phyloP scores from a whole-genome alignment of 73 alveolate species.

The Blepharisma stoltei region DNA sequence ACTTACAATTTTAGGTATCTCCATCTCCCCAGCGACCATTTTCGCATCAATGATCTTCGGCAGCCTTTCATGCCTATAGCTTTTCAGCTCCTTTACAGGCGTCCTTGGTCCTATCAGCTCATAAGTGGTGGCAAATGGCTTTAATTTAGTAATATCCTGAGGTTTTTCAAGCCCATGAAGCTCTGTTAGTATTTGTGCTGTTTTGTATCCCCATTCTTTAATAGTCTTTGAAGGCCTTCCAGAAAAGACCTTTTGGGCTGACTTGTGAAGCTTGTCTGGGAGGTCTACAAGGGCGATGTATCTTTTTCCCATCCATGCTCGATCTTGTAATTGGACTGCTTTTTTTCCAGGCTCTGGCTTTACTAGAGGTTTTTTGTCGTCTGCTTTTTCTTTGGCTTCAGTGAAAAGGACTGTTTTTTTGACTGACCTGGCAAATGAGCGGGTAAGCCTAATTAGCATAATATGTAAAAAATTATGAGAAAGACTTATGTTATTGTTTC shows the following conservation, averaged over 20 bases:
- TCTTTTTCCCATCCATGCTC: slow-evolving; percentile 11
- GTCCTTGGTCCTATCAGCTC: slow-evolving; percentile 32
- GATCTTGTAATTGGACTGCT: background rate
- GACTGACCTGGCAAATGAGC: too few relatives aligned
- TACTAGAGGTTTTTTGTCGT: background rate
- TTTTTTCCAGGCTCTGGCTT: background rate
- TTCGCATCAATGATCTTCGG: slow-evolving; percentile 1
- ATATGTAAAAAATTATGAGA: too few relatives aligned
- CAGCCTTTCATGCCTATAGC: slow-evolving; percentile 18
- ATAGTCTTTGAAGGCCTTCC: slow-evolving; percentile 38
- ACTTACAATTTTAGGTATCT: slow-evolving; percentile 11
- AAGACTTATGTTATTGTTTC: too few relatives aligned
- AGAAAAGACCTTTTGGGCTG: slow-evolving; percentile 53
- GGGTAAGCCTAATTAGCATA: too few relatives aligned
- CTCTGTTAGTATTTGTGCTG: slow-evolving; percentile 37
- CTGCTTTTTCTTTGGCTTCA: slow-evolving; percentile 9
- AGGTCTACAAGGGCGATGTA: slow-evolving; percentile 32
- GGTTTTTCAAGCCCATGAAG: slow-evolving; percentile 63
- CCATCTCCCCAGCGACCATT: background rate
- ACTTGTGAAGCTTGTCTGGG: slow-evolving; percentile 43
- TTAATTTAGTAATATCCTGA: slow-evolving; percentile 41
- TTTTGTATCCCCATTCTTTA: slow-evolving; percentile 48
- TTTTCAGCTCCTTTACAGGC: slow-evolving; percentile 31
- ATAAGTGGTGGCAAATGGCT: slow-evolving; percentile 55
- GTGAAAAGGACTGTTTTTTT: too few relatives aligned